These are phyloP conservation scores for Colletotrichum sp. DNA, from an alignment of 2,329 filamentous ascomycete genomes.

Conservation along the genomic window DNA sequence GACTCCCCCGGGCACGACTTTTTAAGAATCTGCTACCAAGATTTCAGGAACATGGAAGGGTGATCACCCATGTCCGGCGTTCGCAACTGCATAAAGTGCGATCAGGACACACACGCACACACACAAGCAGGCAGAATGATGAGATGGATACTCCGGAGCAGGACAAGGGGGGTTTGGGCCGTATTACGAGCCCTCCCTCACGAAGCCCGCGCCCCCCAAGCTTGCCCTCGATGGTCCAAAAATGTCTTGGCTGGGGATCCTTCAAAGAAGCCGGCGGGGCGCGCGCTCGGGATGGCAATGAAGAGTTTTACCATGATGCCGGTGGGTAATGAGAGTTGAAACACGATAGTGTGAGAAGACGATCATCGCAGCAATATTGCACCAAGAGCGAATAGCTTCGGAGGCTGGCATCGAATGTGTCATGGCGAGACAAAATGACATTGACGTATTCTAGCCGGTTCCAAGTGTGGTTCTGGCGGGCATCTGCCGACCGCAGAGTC, in stretches of 20 bases:
- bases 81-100: background rate
- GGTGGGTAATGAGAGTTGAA: conserved; percentile 9
- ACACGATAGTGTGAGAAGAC: conserved; percentile 1
- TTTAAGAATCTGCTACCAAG: background rate
- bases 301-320: conserved; percentile 10
- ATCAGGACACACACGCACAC: background rate
- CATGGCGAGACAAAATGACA: background rate
- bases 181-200: background rate
- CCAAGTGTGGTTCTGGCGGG: background rate
- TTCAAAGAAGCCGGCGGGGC: background rate
- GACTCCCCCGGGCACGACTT: background rate
- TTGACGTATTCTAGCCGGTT: conserved; percentile 13
- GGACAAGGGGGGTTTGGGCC: conserved; percentile 4
- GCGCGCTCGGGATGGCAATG: background rate
- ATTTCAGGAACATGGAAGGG: background rate
- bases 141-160: background rate
- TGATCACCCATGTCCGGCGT: background rate
- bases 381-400: background rate
- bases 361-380: background rate
- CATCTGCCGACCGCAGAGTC: conserved; percentile 5
- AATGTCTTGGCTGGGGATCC: background rate
- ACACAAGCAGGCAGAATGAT: background rate
- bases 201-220: background rate
- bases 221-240: background rate
- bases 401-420: background rate